Evolutionary conservation across 495 filamentous ascomycete species (phyloP).

Genomic region (Annulohypoxylon moriforme): DNA sequence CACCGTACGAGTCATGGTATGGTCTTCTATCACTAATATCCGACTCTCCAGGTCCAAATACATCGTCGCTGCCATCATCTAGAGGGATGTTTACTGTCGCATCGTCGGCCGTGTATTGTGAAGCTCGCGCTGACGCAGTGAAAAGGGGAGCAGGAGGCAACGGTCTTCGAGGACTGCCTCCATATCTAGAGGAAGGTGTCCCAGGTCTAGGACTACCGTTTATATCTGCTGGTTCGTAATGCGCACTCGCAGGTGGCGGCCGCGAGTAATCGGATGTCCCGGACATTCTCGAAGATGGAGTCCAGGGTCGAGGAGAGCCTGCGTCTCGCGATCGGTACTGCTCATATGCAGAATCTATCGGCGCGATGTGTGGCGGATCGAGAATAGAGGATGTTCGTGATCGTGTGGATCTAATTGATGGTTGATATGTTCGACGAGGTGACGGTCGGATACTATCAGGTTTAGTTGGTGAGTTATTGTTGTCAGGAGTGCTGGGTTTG

Average conservation of each 20-base stretch:
- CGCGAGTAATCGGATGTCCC: constrained; percentile 70
- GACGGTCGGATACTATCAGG: constrained; percentile 50
- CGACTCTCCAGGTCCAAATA: constrained; percentile 72
- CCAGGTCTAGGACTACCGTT: constrained; percentile 92
- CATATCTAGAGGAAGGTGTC: constrained; percentile 87
- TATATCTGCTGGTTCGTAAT: constrained; percentile 87
- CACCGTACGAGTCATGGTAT: constrained; percentile 70
- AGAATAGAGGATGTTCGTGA: constrained; percentile 56
- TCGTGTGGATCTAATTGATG: constrained; percentile 59
- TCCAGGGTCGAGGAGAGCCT: constrained; percentile 75
- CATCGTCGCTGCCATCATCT: constrained; percentile 71
- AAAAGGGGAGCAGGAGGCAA: constrained; percentile 94
- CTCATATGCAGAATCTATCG: constrained; percentile 59
- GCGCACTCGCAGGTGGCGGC: constrained; percentile 72
- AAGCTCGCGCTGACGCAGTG: constrained; percentile 57
- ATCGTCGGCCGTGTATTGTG: constrained; percentile 60
- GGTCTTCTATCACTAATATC: constrained; percentile 56
- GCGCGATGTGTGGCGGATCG: constrained; percentile 60
- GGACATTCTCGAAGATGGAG: constrained; percentile 68
- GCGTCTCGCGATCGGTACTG: constrained; percentile 50
- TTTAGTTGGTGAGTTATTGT: constrained; percentile 53
- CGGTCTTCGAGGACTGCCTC: constrained; percentile 85
- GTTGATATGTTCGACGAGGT: constrained; percentile 59
- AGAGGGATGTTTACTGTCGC: constrained; percentile 70
- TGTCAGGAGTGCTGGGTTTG: constrained; percentile 13